Conservation (phyloP, 2,329 filamentous ascomycete species). For the Alternaria conjuncta region DNA sequence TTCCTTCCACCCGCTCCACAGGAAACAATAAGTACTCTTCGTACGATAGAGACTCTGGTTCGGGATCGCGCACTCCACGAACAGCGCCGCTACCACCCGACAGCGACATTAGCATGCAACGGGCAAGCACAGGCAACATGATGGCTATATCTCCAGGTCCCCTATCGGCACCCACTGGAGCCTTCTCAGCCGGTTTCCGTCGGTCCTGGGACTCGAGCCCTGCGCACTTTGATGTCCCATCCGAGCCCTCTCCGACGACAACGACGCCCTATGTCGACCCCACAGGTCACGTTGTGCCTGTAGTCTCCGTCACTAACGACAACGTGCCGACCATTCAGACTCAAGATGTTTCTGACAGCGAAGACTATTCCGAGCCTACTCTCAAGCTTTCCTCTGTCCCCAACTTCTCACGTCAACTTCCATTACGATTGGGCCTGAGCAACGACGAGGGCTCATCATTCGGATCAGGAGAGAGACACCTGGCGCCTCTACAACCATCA, state of each 20-base stretch:
- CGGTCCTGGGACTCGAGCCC: conserved; percentile 51
- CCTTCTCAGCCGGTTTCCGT: conserved; percentile 46
- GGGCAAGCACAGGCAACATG: conserved; percentile 53
- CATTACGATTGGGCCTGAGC: conserved; percentile 30
- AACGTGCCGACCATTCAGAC: conserved; percentile 15
- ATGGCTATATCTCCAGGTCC: conserved; percentile 52
- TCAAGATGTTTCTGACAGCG: conserved; percentile 8
- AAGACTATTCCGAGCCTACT: conserved; percentile 18
- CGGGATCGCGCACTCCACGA: conserved; percentile 45
- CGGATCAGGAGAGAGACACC: conserved; percentile 17
- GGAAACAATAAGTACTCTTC: conserved; percentile 40
- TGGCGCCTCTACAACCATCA: conserved; percentile 26
- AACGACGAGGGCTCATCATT: conserved; percentile 18
- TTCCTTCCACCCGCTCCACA: conserved; percentile 32
- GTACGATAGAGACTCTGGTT: conserved; percentile 38
- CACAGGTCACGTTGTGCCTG: conserved; percentile 46
- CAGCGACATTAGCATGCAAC: conserved; percentile 57
- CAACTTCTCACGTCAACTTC: conserved; percentile 50
- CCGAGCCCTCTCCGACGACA: conserved; percentile 34
- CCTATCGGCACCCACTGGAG: conserved; percentile 47
- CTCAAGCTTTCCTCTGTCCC: conserved; percentile 32
- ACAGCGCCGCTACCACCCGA: conserved; percentile 50
- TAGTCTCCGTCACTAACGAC: conserved; percentile 42
- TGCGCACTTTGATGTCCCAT: conserved; percentile 41
- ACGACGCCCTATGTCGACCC: conserved; percentile 46